These are phyloP conservation scores for Malassezia pachydermatis DNA, from an alignment of 1,284 basidiomycete genomes.

Conservation along the genomic window DNA sequence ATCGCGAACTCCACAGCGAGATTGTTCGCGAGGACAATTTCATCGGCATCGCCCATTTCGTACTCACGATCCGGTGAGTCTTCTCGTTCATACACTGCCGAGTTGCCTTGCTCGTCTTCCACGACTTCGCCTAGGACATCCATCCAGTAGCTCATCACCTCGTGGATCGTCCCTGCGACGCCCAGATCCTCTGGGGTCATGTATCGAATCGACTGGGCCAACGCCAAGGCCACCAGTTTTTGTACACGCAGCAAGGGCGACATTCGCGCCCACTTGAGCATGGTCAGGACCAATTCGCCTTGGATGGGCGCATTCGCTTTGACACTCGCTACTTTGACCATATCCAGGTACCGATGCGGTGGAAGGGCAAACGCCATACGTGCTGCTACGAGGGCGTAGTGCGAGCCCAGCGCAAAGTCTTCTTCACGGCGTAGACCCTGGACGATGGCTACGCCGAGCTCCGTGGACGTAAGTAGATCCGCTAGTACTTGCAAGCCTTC, in stretches of 20 bases:
- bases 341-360: conserved; percentile 22
- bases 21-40: conserved; percentile 13
- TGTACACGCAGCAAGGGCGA: conserved; percentile 34
- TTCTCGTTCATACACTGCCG: conserved; percentile 10
- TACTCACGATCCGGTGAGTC: background rate
- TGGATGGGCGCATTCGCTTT: conserved; percentile 13
- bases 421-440: conserved; percentile 32
- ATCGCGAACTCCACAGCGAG: conserved; percentile 31
- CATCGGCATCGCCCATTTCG: conserved; percentile 4
- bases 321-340: too few relatives aligned
- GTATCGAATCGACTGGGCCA: conserved; percentile 21
- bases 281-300: background rate
- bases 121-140: conserved; percentile 35
- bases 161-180: conserved; percentile 22
- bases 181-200: conserved; percentile 7
- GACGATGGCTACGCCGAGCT: conserved; percentile 28
- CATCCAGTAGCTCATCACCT: conserved; percentile 37
- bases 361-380: conserved; percentile 29
- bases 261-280: conserved; percentile 32
- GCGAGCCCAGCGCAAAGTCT: conserved; percentile 8
- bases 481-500: background rate
- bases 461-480: conserved; percentile 23
- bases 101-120: conserved; percentile 18
- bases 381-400: background rate
- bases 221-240: conserved; percentile 30